Conservation (phyloP, 2,329 filamentous ascomycete genomes). For the Verticillium nonalfalfae region DNA sequence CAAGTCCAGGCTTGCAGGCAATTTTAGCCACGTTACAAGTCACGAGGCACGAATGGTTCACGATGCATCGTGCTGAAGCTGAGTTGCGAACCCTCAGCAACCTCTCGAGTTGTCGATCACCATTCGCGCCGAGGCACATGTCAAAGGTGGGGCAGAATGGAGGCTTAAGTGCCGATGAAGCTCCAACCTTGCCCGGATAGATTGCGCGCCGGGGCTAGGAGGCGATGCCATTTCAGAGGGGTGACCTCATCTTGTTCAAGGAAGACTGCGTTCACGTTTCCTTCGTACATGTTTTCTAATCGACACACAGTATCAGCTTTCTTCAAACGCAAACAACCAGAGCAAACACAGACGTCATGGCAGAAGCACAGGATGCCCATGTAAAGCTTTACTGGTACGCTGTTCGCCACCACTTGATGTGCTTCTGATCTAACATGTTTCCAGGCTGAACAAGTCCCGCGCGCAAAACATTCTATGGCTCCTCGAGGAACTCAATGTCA, state of each 20-base stretch:
- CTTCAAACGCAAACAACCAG: too few species aligned
- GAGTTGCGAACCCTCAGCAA: not conserved
- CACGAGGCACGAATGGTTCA: not conserved
- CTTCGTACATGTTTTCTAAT: not conserved
- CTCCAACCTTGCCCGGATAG: not conserved
- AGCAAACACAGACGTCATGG: not conserved
- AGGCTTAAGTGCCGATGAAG: not conserved
- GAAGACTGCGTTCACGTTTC: not conserved
- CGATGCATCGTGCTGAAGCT: not conserved
- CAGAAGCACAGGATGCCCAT: constrained; percentile 34
- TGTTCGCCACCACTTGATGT: not conserved
- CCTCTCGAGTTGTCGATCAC: not conserved
- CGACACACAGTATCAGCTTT: too few species aligned
- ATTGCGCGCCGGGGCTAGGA: not conserved
- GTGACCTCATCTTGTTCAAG: not conserved
- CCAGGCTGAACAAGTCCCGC: constrained; percentile 79
- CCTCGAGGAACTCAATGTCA: constrained; percentile 71
- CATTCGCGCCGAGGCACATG: not conserved
- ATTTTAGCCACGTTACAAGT: too few species aligned
- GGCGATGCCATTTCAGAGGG: not conserved
- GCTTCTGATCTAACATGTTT: not conserved
- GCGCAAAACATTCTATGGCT: constrained; percentile 82
- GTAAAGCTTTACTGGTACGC: constrained; percentile 59
- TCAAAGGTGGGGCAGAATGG: not conserved
- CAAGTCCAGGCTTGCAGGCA: too few species aligned